Evolutionary conservation across 1,139 yeast genomes (phyloP).

Genomic region (Lodderomyces oxycetoniae): DNA sequence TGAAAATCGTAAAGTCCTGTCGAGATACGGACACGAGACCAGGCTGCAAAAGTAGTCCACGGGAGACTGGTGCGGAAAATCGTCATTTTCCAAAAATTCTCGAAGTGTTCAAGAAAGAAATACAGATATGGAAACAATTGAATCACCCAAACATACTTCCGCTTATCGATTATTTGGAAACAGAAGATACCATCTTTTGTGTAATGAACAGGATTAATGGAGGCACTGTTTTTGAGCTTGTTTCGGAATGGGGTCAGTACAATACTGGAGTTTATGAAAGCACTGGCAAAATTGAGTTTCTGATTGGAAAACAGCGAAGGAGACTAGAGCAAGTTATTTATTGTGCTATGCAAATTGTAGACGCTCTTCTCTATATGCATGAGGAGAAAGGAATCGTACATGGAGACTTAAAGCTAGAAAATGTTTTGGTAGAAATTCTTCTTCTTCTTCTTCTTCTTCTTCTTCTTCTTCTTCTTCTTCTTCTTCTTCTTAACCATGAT

Average conservation of each 20-base stretch:
- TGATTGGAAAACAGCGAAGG: slow-evolving; percentile 22
- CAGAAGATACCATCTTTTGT: slow-evolving; percentile 63
- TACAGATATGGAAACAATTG: slow-evolving; percentile 66
- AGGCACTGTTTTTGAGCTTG: slow-evolving; percentile 79
- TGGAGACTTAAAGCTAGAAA: slow-evolving; percentile 86
- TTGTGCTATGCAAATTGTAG: slow-evolving; percentile 44
- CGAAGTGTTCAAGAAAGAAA: slow-evolving; percentile 63
- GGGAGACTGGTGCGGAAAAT: not conserved
- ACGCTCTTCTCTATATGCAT: slow-evolving; percentile 71
- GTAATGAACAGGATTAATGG: slow-evolving; percentile 67
- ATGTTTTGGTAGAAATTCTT: slow-evolving; percentile 60
- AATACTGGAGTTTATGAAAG: slow-evolving; percentile 25
- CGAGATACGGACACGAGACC: slow-evolving; percentile 22
- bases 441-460: too few relatives aligned
- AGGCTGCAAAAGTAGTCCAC: slow-evolving; percentile 5
- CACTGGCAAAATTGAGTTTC: slow-evolving; percentile 30
- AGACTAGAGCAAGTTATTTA: slow-evolving; percentile 21
- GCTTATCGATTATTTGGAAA: slow-evolving; percentile 57
- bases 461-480: too few relatives aligned
- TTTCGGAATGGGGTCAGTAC: slow-evolving; percentile 58
- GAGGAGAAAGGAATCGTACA: slow-evolving; percentile 64
- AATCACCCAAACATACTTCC: slow-evolving; percentile 51
- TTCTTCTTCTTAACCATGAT: too few relatives aligned
- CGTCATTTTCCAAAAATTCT: slow-evolving; percentile 32
- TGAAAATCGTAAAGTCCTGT: slow-evolving; percentile 65